A percentile compares a stretch with the other conserved stretches of the same genome.
phyloP scores from a whole-genome alignment of 2,329 filamentous ascomycete genomes.

The Penicillium sumatraense region DNA sequence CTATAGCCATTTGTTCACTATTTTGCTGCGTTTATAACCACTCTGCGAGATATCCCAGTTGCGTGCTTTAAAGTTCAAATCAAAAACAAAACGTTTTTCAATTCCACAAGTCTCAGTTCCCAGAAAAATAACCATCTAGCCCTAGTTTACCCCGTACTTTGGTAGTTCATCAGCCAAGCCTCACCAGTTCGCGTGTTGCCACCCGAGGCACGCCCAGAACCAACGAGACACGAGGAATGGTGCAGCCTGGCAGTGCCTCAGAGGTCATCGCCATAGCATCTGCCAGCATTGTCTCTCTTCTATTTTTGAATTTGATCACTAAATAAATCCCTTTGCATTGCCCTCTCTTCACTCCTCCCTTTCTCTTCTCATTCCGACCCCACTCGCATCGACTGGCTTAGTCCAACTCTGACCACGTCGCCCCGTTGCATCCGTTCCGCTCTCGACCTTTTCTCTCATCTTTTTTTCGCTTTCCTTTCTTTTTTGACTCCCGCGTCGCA shows the following conservation, averaged over 20 bases:
- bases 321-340: background rate
- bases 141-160: too few relatives aligned
- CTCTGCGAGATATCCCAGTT: constrained; percentile 27
- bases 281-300: background rate
- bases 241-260: constrained; percentile 31
- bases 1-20: constrained; percentile 12
- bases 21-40: constrained; percentile 18
- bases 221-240: constrained; percentile 22
- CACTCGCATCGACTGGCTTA: background rate
- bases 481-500: constrained; percentile 3
- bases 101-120: too few relatives aligned
- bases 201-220: too few relatives aligned
- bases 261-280: background rate
- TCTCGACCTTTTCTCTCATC: constrained; percentile 10
- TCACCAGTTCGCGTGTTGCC: too few relatives aligned
- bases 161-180: too few relatives aligned
- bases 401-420: constrained; percentile 25
- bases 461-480: constrained; percentile 6
- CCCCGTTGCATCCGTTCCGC: constrained; percentile 18
- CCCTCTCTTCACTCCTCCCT: background rate
- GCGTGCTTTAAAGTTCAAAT: too few relatives aligned
- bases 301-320: too few relatives aligned
- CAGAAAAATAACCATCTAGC: too few relatives aligned
- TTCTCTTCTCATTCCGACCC: background rate
- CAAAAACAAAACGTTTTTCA: too few relatives aligned